Conservation (phyloP, 1,139 yeast genomes). For the Protomyces arabidopsidicola region DNA sequence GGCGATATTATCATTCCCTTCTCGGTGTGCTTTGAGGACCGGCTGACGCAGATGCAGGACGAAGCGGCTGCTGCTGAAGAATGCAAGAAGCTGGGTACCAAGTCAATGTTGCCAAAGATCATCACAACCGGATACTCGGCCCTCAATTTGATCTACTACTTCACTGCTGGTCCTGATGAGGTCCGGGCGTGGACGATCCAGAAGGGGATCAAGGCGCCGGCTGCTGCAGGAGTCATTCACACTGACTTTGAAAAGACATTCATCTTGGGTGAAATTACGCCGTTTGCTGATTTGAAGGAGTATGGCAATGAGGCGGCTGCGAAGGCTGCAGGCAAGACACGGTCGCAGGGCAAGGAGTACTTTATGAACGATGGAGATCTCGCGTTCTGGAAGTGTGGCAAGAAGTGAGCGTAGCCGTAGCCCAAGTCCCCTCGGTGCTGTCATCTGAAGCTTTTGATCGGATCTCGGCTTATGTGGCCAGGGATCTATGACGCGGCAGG, state of each 20-base stretch:
- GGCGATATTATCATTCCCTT: conserved; percentile 94
- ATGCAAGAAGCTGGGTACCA: conserved; percentile 78
- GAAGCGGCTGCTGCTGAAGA: conserved; percentile 92
- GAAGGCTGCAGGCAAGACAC: conserved; percentile 87
- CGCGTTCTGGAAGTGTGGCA: conserved; percentile 52
- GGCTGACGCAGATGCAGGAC: conserved; percentile 77
- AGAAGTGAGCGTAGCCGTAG: background rate
- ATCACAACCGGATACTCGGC: conserved; percentile 64
- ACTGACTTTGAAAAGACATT: conserved; percentile 48
- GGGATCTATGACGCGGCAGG: too few species aligned
- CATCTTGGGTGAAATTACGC: conserved; percentile 69
- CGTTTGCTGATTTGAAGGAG: conserved; percentile 77
- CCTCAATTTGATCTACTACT: conserved; percentile 71
- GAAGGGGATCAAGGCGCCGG: conserved; percentile 73
- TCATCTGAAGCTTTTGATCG: too few species aligned
- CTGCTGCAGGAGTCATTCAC: conserved; percentile 92
- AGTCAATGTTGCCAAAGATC: conserved; percentile 83
- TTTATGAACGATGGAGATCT: conserved; percentile 89
- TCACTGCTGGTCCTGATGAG: conserved; percentile 87
- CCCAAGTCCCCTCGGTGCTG: too few species aligned
- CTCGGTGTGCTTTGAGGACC: conserved; percentile 89
- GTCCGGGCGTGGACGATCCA: conserved; percentile 91
- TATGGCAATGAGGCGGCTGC: conserved; percentile 72
- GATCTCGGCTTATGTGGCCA: too few species aligned
- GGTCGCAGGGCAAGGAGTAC: conserved; percentile 94